phyloP scores from a whole-genome alignment of 2,329 filamentous ascomycete genomes.

The Aspergillus brasiliensis region DNA sequence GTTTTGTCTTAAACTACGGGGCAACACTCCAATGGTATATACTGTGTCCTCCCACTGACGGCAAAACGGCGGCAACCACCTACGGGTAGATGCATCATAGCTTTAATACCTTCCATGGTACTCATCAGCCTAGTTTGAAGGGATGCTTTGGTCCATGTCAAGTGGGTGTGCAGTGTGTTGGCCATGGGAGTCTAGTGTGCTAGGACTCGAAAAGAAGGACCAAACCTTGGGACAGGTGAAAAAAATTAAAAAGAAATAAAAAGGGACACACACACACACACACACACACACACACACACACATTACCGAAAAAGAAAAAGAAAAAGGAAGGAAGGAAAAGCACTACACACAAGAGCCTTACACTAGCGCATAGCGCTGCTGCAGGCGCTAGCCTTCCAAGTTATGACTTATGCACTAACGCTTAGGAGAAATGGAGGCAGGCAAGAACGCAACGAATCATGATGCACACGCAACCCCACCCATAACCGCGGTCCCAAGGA shows the following conservation, averaged over 20 bases:
- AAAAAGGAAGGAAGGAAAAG: not conserved
- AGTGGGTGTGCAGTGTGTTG: conserved; percentile 1
- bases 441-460: conserved; percentile 18
- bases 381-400: not conserved
- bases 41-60: not conserved
- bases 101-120: conserved; percentile 17
- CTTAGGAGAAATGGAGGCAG: conserved; percentile 11
- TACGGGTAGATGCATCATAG: conserved; percentile 21
- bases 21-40: too few species aligned
- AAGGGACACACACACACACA: conserved; percentile 5
- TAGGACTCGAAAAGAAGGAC: not conserved
- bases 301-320: conserved; percentile 2
- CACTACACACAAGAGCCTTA: conserved; percentile 5
- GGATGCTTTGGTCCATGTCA: not conserved
- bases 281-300: conserved; percentile 7
- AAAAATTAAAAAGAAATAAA: conserved; percentile 1
- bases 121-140: not conserved
- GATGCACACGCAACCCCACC: not conserved
- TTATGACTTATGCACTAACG: conserved; percentile 13
- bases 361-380: conserved; percentile 11
- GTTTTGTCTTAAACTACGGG: not conserved
- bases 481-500: conserved; percentile 14
- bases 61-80: conserved; percentile 12
- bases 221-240: not conserved
- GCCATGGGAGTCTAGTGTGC: not conserved